Conservation (phyloP, 768 basidiomycete species). For the Leccinum barrowsii region DNA sequence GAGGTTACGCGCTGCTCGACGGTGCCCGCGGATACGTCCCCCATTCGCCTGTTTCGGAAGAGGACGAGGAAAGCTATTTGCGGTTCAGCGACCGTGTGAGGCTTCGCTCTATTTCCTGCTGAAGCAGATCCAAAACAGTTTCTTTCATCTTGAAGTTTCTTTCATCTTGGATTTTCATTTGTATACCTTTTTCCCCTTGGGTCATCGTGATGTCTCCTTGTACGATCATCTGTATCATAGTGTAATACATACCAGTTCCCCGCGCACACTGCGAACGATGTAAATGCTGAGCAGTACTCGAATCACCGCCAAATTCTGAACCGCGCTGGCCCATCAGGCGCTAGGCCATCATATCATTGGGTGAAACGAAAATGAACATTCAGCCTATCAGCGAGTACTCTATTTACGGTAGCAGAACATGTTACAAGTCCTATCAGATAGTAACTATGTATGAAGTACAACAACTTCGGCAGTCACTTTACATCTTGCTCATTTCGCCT, state of each 20-base stretch:
- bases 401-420: not conserved
- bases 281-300: not conserved
- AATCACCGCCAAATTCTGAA: not conserved
- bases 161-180: not conserved
- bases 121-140: not conserved
- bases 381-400: not conserved
- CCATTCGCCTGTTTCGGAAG: conserved; percentile 7
- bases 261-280: not conserved
- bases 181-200: not conserved
- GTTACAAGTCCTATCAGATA: too few species aligned
- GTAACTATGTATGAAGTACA: too few species aligned
- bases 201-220: not conserved
- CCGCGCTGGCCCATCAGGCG: not conserved
- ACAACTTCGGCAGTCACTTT: too few species aligned
- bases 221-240: not conserved
- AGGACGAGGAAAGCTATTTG: conserved; percentile 12
- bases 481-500: too few species aligned
- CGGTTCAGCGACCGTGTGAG: conserved; percentile 14
- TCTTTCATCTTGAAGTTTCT: not conserved
- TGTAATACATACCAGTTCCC: not conserved
- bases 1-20: conserved; percentile 26
- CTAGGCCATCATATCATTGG: not conserved
- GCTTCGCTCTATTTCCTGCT: conserved; percentile 1
- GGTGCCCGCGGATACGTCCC: conserved; percentile 21
- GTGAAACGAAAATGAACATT: not conserved